Percentiles rank a stretch among this genome's conserved stretches.
Conservation (phyloP, 495 filamentous ascomycete species). For the Beverwykella pulmonaria region DNA sequence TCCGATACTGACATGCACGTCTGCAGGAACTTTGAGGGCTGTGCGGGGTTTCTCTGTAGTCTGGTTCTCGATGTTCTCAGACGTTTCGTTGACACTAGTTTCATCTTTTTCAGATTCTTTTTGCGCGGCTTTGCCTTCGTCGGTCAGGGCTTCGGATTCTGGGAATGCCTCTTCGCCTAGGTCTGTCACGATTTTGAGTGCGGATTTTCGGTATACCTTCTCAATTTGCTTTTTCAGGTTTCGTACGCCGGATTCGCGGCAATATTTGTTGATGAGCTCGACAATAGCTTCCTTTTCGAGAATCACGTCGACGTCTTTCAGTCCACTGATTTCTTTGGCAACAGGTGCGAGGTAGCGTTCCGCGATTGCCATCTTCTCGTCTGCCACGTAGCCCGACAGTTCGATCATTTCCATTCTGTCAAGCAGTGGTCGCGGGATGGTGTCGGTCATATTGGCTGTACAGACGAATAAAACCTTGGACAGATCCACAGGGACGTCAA, state of each 20-base stretch:
- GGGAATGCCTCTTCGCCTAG: conserved; percentile 82
- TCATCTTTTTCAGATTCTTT: conserved; percentile 67
- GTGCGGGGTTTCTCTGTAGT: conserved; percentile 76
- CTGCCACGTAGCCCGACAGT: conserved; percentile 93
- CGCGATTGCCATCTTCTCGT: conserved; percentile 99
- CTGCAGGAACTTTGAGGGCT: conserved; percentile 82
- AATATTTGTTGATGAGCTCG: conserved; percentile 98
- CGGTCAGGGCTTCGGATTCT: conserved; percentile 81
- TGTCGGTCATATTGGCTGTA: conserved; percentile 98
- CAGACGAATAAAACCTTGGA: conserved; percentile 99
- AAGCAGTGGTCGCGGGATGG: conserved; percentile 89
- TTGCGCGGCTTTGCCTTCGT: conserved; percentile 82
- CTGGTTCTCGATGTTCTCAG: conserved; percentile 64
- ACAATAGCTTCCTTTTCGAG: conserved; percentile 82
- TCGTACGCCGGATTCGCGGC: conserved; percentile 92
- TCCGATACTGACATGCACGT: conserved; percentile 81
- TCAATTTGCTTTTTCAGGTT: conserved; percentile 99
- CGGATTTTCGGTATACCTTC: conserved; percentile 97
- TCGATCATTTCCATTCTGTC: conserved; percentile 99
- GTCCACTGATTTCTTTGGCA: conserved; percentile 85
- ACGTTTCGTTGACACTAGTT: conserved; percentile 60
- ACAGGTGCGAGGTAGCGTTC: conserved; percentile 88
- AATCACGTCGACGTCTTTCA: conserved; percentile 88
- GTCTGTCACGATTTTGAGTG: conserved; percentile 94
- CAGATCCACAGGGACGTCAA: conserved; percentile 97